Conservation (phyloP, 2,329 filamentous ascomycete species). For the Nothopassalora personata region DNA sequence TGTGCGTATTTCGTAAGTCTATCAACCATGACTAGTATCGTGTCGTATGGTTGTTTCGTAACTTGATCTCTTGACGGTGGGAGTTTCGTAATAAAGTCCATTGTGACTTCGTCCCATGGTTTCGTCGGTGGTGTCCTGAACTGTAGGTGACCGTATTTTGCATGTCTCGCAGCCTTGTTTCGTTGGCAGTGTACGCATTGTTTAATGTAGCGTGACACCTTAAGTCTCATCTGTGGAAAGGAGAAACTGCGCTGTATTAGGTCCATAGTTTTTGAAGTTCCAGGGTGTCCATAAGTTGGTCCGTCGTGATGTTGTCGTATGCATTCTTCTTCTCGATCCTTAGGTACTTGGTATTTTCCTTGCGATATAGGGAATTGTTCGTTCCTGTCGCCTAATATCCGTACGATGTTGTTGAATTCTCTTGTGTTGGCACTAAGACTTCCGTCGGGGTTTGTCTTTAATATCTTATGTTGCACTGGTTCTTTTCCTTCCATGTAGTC, state of each 20-base stretch:
- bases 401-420: too few relatives aligned
- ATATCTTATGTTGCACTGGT: too few relatives aligned
- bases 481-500: too few relatives aligned
- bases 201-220: conserved; percentile 9
- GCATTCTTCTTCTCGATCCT: conserved; percentile 9
- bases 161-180: conserved; percentile 6
- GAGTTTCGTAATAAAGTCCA: too few relatives aligned
- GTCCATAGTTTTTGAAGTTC: too few relatives aligned
- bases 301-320: conserved; percentile 12
- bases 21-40: conserved; percentile 20
- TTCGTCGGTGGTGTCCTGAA: too few relatives aligned
- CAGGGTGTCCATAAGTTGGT: conserved; percentile 6
- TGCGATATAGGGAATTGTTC: conserved; percentile 9
- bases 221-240: conserved; percentile 6
- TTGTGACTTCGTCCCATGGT: too few relatives aligned
- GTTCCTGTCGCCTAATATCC: too few relatives aligned
- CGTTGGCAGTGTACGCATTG: conserved; percentile 14
- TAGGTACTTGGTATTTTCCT: neutral
- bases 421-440: too few relatives aligned
- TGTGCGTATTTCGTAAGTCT: conserved; percentile 13
- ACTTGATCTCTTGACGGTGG: conserved; percentile 1
- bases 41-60: conserved; percentile 8
- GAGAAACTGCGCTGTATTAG: conserved; percentile 1
- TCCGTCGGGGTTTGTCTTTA: too few relatives aligned
- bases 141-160: too few relatives aligned